A percentile compares a stretch with the other conserved stretches of the same genome.
These are phyloP conservation scores for Pseudisothecium myosuroides DNA, from an alignment of 225 moss, liverwort and hornwort genomes.

Conservation along the genomic window DNA sequence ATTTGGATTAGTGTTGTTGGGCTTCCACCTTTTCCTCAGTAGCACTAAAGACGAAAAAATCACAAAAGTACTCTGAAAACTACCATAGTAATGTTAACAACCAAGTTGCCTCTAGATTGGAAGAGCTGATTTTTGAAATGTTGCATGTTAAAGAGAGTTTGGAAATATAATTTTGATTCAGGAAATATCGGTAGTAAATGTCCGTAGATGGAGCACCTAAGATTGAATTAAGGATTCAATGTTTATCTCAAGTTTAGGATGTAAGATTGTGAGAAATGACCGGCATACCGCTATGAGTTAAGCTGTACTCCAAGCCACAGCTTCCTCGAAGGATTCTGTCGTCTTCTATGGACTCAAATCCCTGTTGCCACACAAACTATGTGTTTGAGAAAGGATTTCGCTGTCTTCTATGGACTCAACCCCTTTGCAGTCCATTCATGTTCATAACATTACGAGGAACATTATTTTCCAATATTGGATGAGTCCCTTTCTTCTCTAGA, in stretches of 20 bases:
- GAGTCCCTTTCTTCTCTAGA: too few species aligned
- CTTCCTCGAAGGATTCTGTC: slow-evolving; percentile 47
- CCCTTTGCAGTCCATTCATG: too few species aligned
- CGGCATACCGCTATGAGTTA: slow-evolving; percentile 24
- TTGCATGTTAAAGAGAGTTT: not conserved
- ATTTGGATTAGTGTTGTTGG: not conserved
- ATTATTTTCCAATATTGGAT: too few species aligned
- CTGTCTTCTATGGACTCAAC: not conserved
- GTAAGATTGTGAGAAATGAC: not conserved
- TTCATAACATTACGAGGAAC: too few species aligned
- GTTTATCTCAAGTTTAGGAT: not conserved
- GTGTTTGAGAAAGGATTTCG: not conserved
- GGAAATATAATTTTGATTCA: not conserved
- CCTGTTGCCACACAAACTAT: slow-evolving; percentile 8
- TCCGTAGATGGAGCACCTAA: not conserved
- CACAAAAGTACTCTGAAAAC: not conserved
- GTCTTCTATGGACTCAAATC: slow-evolving; percentile 25
- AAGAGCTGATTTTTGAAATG: not conserved
- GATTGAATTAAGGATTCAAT: not conserved
- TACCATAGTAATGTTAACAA: not conserved
- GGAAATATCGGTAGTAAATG: not conserved
- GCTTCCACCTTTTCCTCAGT: not conserved
- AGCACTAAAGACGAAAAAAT: not conserved
- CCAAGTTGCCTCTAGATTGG: not conserved
- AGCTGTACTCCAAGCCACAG: slow-evolving; percentile 57